A percentile compares a stretch with the other conserved stretches of the same genome.
Evolutionary conservation across 208 protist species (phyloP).

Genomic region (Phytomonas francai): DNA sequence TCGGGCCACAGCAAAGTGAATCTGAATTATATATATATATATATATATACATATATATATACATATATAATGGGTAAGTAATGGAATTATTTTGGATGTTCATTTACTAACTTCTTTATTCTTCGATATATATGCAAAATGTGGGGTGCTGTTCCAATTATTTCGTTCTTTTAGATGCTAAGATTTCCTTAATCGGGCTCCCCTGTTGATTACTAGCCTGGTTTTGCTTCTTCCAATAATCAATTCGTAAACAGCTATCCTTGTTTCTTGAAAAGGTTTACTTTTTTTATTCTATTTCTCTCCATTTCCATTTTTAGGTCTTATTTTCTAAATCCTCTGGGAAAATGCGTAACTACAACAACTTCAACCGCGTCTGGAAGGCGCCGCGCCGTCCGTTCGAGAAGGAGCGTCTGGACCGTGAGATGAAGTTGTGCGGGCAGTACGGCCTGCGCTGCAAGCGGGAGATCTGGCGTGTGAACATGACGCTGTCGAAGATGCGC

Average conservation of each 20-base stretch:
- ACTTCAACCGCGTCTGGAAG: slow-evolving; percentile 95
- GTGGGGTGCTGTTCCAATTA: background rate
- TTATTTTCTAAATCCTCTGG: background rate
- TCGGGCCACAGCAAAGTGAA: background rate
- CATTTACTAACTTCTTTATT: background rate
- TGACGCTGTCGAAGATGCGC: slow-evolving; percentile 98
- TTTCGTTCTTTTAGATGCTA: background rate
- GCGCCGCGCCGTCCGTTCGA: slow-evolving; percentile 99
- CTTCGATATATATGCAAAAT: background rate
- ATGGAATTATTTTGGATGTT: slow-evolving; percentile 5
- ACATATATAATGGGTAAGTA: background rate
- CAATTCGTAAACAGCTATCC: background rate
- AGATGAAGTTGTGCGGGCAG: slow-evolving; percentile 99
- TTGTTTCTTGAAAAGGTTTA: slow-evolving; percentile 8
- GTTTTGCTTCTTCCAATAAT: slow-evolving; percentile 13
- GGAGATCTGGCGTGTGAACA: slow-evolving; percentile 99
- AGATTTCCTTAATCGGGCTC: slow-evolving; percentile 7
- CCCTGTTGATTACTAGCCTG: slow-evolving; percentile 4
- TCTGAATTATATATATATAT: background rate
- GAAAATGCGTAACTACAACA: slow-evolving; percentile 92
- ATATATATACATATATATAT: too few relatives aligned
- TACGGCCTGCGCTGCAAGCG: slow-evolving; percentile 99
- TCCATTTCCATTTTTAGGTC: background rate
- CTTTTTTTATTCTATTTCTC: slow-evolving; percentile 9
- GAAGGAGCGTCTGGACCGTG: slow-evolving; percentile 99